These are phyloP conservation scores for Ogataea corticis DNA, from an alignment of 805 yeast genomes.

Conservation along the genomic window DNA sequence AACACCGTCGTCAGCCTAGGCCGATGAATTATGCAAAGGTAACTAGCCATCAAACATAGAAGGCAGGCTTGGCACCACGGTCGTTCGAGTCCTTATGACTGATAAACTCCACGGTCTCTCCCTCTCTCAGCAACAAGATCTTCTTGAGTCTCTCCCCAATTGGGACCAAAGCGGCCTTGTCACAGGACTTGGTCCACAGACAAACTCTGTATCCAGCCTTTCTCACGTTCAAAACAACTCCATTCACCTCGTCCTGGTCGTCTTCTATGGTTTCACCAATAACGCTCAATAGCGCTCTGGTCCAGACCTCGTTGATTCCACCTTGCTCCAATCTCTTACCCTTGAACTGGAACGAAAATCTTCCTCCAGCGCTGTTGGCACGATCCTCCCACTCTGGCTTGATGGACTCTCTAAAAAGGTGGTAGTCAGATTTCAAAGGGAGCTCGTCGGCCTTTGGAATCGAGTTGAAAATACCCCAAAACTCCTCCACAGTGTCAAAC, in stretches of 20 bases:
- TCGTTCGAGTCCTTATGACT: slow-evolving; percentile 54
- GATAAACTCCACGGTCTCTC: slow-evolving; percentile 77
- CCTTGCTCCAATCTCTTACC: slow-evolving; percentile 47
- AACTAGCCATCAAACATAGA: slow-evolving; percentile 12
- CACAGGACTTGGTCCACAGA: slow-evolving; percentile 87
- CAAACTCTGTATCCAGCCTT: slow-evolving; percentile 80
- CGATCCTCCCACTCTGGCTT: slow-evolving; percentile 99
- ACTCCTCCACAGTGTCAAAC: slow-evolving; percentile 93
- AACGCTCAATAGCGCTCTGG: slow-evolving; percentile 80
- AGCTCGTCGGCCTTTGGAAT: slow-evolving; percentile 89
- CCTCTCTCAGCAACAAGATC: slow-evolving; percentile 72
- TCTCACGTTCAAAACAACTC: slow-evolving; percentile 89
- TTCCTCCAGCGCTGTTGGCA: slow-evolving; percentile 87
- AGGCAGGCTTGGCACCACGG: slow-evolving; percentile 32
- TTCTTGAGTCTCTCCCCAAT: slow-evolving; percentile 88
- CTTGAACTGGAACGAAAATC: slow-evolving; percentile 82
- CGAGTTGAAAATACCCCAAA: slow-evolving; percentile 96
- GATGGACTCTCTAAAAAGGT: slow-evolving; percentile 88
- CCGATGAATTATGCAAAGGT: slow-evolving; percentile 7
- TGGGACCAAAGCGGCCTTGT: slow-evolving; percentile 59
- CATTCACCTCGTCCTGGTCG: slow-evolving; percentile 84
- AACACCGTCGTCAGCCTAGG: background rate
- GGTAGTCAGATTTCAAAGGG: slow-evolving; percentile 92
- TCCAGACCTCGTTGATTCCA: slow-evolving; percentile 86
- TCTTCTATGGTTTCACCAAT: slow-evolving; percentile 94